Base-by-base conservation (phyloP, 1,284 basidiomycete species). In the Chalciporus piperatoides region DNA sequence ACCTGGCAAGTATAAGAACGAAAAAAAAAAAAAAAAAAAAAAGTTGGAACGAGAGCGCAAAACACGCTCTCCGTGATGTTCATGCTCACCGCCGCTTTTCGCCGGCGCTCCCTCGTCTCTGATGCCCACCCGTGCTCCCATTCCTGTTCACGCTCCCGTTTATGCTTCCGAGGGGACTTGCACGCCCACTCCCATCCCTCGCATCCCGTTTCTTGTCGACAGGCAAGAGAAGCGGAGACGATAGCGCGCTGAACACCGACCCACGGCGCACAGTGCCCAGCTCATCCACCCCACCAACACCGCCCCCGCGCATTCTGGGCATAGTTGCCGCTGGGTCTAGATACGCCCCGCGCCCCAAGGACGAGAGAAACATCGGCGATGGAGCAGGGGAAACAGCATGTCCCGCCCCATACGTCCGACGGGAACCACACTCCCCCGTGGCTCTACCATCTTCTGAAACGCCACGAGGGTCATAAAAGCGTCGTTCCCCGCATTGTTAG, bases 401-500 rank as follows among this genome's bases (percentile, higher is more conserved):
- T 17, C 33, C 33, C 2, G 6, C n/a, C 33, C 36, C 21, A 33
- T 9, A 3, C 32, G 33, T 17, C n/a, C n/a, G n/a, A 35, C 2
- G 33, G 33, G 33, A 35, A 33, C 15, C 11, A 41, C 21, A 6
- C 12, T 15, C 1, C 52, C 45, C 12, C 56, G 56, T 0, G 79
- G 79, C 48, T 82, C 80, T 11, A 86, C 64, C 40, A 89, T 73
- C 54, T 78, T 69, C 59, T 89, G 86, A 36, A 88, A 69, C 6
- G 75, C 78, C 33, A 84, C 78, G 24, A 90, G 73, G 41, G 68
- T 67, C 69, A 84, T 71, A 59, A 84, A 80, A 2, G 86, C 83
- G 53, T 86, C 81, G 63, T 90, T 90, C 11, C 86, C 86, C 14
- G 86, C 69, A 57, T 88, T 87, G 62, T 84, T 77, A 52, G 83